phyloP scores from a whole-genome alignment of 1,139 yeast species.

The Candida sp. region DNA sequence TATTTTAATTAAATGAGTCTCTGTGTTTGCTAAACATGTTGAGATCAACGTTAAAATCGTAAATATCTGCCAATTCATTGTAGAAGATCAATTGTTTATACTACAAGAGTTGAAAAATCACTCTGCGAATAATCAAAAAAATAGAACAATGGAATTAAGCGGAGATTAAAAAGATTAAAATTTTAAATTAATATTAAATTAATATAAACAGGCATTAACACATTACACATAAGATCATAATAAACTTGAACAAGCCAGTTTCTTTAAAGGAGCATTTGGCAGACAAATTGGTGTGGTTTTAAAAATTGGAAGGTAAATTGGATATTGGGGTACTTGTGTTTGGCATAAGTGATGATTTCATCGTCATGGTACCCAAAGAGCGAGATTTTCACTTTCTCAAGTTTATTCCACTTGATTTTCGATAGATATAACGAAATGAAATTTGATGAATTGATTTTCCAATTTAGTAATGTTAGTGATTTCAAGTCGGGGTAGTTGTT shows the following conservation, averaged over 20 bases:
- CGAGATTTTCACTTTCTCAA: not conserved
- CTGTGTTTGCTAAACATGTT: slow-evolving; percentile 32
- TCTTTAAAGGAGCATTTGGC: too few species aligned
- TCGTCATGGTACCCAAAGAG: not conserved
- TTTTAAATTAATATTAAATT: too few species aligned
- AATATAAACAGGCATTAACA: not conserved
- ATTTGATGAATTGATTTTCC: not conserved
- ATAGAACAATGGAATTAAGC: too few species aligned
- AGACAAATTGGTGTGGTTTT: not conserved
- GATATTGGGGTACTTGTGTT: not conserved
- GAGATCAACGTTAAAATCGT: not conserved
- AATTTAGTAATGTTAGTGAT: not conserved
- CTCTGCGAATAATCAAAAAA: too few species aligned
- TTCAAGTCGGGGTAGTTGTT: not conserved
- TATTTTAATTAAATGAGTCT: slow-evolving; percentile 25
- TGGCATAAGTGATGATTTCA: not conserved
- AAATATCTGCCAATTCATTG: not conserved
- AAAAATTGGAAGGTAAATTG: not conserved
- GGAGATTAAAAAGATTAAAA: too few species aligned
- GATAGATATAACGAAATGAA: slow-evolving; percentile 1
- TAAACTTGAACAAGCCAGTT: too few species aligned
- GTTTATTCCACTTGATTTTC: not conserved
- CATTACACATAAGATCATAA: not conserved
- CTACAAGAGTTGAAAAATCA: not conserved
- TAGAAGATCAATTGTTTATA: not conserved